Evolutionary conservation across 352 stramenopile genomes (phyloP), one percentile per base, ranked within the genome.

Genomic region (Phytophthora idaei): DNA sequence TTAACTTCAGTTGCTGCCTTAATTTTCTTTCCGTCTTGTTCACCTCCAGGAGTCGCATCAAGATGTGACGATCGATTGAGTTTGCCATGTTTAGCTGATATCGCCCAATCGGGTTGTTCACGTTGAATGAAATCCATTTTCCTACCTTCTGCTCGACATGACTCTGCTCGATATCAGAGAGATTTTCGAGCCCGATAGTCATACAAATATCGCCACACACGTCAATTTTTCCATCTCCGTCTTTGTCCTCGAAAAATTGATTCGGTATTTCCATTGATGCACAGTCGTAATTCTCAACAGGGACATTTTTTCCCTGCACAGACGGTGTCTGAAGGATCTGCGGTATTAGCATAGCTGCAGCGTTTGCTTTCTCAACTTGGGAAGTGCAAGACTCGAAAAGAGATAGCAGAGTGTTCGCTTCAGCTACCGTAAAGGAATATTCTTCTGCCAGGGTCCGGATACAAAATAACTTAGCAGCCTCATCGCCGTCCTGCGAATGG

Each of bases 201-300:
- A 91, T 81, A 51, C 82, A 91, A 28, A 93, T 91, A 67, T 93
- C 85, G 5, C 85, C 82, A 42, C 85, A 93, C 6, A 90, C 83
- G 46, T 93, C 85, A 46, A 93, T 93, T 52, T 93, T 91, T 12
- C 85, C 85, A 51, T 93, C 85, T 57, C 74, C 80, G 64, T 93
- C 85, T 51, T 90, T 90, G 70, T 93, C 85, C 60, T 91, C 82
- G 46, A 93, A 93, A 57, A 90, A 93, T 56, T 90, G 73, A 5
- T 76, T 61, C 1, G 83, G 83, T 2, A 61, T 73, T 48, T 78
- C 65, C 76, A 91, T 88, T 27, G 78, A 77, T 34, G 77, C 81
- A 48, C 81, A 91, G 61, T 90, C 83, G 21, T 78, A 85, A 7
- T 81, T 59, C 15, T 85, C 81, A 21, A 31, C 45, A 25, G 47